Base-by-base conservation (phyloP, 768 basidiomycete genomes). In the Leccinum subgranulosum region DNA sequence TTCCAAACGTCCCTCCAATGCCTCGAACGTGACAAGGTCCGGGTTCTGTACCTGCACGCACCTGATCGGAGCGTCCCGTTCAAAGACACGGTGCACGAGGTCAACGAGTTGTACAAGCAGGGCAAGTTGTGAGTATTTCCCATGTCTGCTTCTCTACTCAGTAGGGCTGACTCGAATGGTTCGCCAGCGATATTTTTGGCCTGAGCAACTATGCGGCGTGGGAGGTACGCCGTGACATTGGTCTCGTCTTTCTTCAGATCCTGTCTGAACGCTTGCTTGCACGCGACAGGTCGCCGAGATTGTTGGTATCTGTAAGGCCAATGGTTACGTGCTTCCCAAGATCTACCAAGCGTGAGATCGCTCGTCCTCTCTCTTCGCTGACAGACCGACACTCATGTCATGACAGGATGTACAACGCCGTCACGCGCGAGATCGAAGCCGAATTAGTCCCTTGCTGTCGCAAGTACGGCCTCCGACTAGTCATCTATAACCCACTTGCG, bases 61-160 rank as follows among this genome's bases (percentile, higher is more conserved):
- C 86, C 85, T 1, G 84, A 87, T 64, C 76, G 81, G 25, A 77
- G 74, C 14, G 79, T 83, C 3, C 80, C 84, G 0, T 85, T 81
- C 54, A 81, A 83, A 61, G 76, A 81, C 7, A 87, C 85, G 0
- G 60, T 82, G 25, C 78, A 78, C 28, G 81, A 78, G 14, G 73
- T 85, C 3, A 75, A 86, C 48, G 78, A 81, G 48, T 70, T 86
- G 12, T 76, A 86, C 64, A 77, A 80, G 46, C 78, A 84, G 58
- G 85, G 85, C 0, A 75, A 78, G 48, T 85, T 85, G 81, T 82
- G 63, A 56, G 77, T 69, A 11, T 11, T 12, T 0, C 0, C 41
- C 41, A 19, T 19, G 0, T 19, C 41, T 8, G 41, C 4, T 43
- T 43, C 11, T 11, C 19, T 43, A 19, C 41, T 0, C 11, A 19